Evolutionary conservation across 1,284 basidiomycete genomes (phyloP).

Genomic region (Ustilago xerochloae): DNA sequence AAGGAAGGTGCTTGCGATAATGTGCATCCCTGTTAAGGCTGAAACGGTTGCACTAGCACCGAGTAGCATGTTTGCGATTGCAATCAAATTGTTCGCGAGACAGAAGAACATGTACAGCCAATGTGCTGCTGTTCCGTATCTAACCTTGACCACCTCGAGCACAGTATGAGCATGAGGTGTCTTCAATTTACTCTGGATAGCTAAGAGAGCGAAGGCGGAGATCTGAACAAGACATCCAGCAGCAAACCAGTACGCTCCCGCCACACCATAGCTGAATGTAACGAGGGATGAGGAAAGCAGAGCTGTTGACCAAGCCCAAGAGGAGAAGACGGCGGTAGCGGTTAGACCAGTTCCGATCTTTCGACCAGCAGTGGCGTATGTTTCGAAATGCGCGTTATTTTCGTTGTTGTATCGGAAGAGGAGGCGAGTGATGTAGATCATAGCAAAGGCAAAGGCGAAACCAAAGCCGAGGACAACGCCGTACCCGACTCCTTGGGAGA

Average conservation of each 20-base stretch:
- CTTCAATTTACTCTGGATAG: conserved; percentile 52
- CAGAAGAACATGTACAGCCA: conserved; percentile 62
- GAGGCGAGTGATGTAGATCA: conserved; percentile 48
- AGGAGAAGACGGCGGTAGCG: conserved; percentile 57
- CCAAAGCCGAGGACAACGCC: conserved; percentile 66
- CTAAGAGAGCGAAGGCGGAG: conserved; percentile 52
- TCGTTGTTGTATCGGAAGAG: conserved; percentile 46
- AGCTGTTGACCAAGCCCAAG: conserved; percentile 63
- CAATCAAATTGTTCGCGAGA: conserved; percentile 61
- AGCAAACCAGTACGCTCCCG: conserved; percentile 54
- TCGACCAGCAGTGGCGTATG: conserved; percentile 54
- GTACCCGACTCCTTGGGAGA: conserved; percentile 63
- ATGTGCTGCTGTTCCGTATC: conserved; percentile 59
- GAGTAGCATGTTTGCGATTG: conserved; percentile 61
- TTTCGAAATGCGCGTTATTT: conserved; percentile 53
- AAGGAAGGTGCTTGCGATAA: conserved; percentile 55
- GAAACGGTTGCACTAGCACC: conserved; percentile 59
- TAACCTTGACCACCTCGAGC: conserved; percentile 57
- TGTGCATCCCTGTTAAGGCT: conserved; percentile 61
- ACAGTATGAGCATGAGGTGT: conserved; percentile 61
- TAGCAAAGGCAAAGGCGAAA: conserved; percentile 58
- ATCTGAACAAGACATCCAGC: conserved; percentile 55
- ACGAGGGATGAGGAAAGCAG: conserved; percentile 44
- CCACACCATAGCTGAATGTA: conserved; percentile 50
- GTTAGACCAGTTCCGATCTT: conserved; percentile 61